A percentile compares a stretch with the other conserved stretches of the same genome.
Conservation (phyloP, 306 rosid genomes). For the Erythrophleum fordii region DNA sequence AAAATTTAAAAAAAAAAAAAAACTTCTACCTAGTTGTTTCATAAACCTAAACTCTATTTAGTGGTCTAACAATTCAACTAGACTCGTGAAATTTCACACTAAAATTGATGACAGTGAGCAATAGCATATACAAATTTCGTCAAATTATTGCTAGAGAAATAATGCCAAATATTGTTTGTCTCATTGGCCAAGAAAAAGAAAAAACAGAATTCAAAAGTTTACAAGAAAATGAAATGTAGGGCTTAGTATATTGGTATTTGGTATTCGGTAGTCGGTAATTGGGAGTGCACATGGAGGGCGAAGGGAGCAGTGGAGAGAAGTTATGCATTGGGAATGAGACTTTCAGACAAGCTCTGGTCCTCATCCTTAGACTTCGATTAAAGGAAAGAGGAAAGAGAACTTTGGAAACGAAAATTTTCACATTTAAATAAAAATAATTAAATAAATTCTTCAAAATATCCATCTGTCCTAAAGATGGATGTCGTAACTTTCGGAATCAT, state of each 20-base stretch:
- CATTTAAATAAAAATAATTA: background rate
- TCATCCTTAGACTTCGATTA: background rate
- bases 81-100: background rate
- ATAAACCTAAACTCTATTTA: too few species aligned
- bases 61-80: too few species aligned
- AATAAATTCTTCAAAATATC: background rate
- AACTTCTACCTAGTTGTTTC: too few species aligned
- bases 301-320: too few species aligned
- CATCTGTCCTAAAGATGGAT: slow-evolving; percentile 53
- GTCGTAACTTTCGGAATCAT: slow-evolving; percentile 78
- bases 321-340: background rate
- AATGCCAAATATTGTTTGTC: background rate
- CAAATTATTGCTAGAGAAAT: background rate
- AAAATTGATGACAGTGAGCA: background rate
- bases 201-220: background rate
- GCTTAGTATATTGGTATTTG: too few species aligned
- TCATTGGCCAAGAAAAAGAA: background rate
- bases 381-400: background rate
- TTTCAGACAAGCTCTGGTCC: background rate
- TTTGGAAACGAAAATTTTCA: background rate
- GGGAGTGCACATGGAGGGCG: background rate
- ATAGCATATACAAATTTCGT: too few species aligned
- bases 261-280: background rate
- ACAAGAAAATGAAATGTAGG: background rate
- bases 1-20: too few species aligned